Evolutionary conservation across 148 eudicot genomes (phyloP), one percentile per base, ranked within the genome.

Genomic region (Beta vulgaris): DNA sequence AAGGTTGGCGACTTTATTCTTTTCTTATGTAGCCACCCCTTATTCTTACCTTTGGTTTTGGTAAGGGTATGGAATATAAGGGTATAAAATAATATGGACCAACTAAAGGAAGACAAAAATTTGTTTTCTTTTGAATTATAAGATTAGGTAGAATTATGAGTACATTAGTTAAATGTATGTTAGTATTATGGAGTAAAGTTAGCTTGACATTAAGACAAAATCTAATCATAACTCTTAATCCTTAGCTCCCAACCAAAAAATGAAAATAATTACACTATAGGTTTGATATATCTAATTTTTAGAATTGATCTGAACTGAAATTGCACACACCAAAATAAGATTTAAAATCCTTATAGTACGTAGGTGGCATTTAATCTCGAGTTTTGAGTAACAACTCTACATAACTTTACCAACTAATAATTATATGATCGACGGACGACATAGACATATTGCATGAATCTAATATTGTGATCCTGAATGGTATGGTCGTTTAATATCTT

Each of bases 191-290:
- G 58, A 60, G 23, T 77, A 25, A 35, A 40, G 55, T 19, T 43
- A 71, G 36, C 34, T 73, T 4, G 54, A 66, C 36, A 54, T 39
- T 66, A 67, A 19, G 78, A 76, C 78, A 76, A 66, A 76, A 53
- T 55, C 77, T 40, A 76, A 76, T 76, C 78, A 76, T 76, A 67
- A 26, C 54, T 64, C 63, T 76, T 54, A 53, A 7, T 23, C 25
- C 71, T 5, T 23, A 29, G 39, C 29, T 37, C 28, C 48, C 67
- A 72, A 39, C 35, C 35, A 13, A 64, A 49, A 75, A n/a, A n/a
- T n/a, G n/a, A n/a, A n/a, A n/a, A n/a, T n/a, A n/a, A n/a, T n/a
- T n/a, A n/a, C n/a, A n/a, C n/a, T n/a, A n/a, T n/a, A n/a, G n/a
- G n/a, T n/a, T n/a, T n/a, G n/a, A n/a, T n/a, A n/a, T n/a, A n/a